Percentiles rank a stretch among this genome's conserved stretches.
These are phyloP conservation scores for Zygnema circumcarinatum DNA, from an alignment of 139 green algal genomes.

Conservation along the genomic window DNA sequence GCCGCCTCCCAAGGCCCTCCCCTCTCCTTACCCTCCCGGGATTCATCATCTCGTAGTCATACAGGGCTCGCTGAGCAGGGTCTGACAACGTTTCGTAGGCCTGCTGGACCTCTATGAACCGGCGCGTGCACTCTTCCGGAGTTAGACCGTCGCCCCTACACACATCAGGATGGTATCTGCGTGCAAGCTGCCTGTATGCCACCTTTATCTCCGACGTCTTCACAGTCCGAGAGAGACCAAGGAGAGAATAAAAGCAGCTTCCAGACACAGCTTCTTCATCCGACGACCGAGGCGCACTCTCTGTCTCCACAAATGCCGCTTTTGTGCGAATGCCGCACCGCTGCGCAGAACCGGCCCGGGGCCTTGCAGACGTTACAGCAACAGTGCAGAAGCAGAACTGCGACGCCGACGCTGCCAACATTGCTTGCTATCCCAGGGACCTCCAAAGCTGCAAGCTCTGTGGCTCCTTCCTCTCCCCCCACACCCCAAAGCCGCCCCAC, in stretches of 20 bases:
- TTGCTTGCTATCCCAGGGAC: no score
- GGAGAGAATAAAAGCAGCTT: slow-evolving; percentile 35
- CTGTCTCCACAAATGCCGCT: no score
- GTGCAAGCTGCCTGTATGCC: slow-evolving; percentile 47
- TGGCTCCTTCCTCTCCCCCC: no score
- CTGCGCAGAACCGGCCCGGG: no score
- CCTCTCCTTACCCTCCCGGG: slow-evolving; percentile 6
- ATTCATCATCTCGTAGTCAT: slow-evolving; percentile 55
- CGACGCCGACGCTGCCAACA: no score
- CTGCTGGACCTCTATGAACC: slow-evolving; percentile 56
- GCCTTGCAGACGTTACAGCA: no score
- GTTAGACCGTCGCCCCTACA: slow-evolving; percentile 22
- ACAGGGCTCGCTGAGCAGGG: slow-evolving; percentile 40
- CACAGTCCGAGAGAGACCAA: slow-evolving; percentile 2
- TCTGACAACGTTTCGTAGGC: slow-evolving; percentile 55
- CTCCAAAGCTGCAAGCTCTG: no score
- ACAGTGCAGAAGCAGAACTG: no score
- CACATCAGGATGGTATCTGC: slow-evolving; percentile 55
- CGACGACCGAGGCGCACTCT: no score
- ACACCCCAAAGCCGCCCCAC: no score
- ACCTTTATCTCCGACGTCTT: slow-evolving; percentile 49
- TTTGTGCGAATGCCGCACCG: neutral
- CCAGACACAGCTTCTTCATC: no score
- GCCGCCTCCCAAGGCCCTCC: slow-evolving; percentile 16
- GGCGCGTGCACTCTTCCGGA: slow-evolving; percentile 40